These are phyloP conservation scores for Saturnispora kantuleensis DNA, from an alignment of 805 yeast species.

Conservation along the genomic window DNA sequence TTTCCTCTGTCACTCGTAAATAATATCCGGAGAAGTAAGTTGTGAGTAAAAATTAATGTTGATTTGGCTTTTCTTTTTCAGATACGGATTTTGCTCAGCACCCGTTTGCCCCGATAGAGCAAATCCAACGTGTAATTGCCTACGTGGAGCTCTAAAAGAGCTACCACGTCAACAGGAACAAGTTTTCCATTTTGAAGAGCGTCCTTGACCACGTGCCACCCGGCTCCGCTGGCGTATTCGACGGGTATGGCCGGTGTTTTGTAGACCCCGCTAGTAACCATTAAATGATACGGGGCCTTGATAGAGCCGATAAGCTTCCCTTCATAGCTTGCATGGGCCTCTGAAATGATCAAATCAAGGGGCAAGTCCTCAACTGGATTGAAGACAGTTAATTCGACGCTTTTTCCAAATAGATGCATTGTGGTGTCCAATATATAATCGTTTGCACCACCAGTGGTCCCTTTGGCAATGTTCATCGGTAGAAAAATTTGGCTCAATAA, in stretches of 20 bases:
- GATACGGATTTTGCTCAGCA: constrained; percentile 31
- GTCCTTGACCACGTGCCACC: constrained; percentile 40
- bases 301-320: constrained; percentile 39
- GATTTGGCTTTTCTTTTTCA: constrained; percentile 5
- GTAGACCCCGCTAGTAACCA: constrained; percentile 43
- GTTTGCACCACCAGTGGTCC: constrained; percentile 1
- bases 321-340: constrained; percentile 40
- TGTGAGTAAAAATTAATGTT: not conserved
- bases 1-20: not conserved
- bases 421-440: constrained; percentile 38
- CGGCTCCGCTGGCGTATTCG: constrained; percentile 29
- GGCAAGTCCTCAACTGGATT: constrained; percentile 46
- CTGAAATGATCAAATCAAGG: constrained; percentile 31
- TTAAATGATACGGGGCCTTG: constrained; percentile 30
- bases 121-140: constrained; percentile 33
- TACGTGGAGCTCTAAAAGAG: constrained; percentile 32
- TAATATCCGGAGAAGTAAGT: not conserved
- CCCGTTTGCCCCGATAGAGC: constrained; percentile 36
- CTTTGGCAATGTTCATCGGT: constrained; percentile 23
- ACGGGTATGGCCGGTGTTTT: constrained; percentile 43
- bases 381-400: constrained; percentile 41
- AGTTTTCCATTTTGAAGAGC: constrained; percentile 44
- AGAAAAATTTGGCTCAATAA: constrained; percentile 20
- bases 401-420: constrained; percentile 45
- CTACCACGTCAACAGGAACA: constrained; percentile 28